Base-by-base conservation (phyloP, 345 rosid genomes). In the Geranium rotundifolium region DNA sequence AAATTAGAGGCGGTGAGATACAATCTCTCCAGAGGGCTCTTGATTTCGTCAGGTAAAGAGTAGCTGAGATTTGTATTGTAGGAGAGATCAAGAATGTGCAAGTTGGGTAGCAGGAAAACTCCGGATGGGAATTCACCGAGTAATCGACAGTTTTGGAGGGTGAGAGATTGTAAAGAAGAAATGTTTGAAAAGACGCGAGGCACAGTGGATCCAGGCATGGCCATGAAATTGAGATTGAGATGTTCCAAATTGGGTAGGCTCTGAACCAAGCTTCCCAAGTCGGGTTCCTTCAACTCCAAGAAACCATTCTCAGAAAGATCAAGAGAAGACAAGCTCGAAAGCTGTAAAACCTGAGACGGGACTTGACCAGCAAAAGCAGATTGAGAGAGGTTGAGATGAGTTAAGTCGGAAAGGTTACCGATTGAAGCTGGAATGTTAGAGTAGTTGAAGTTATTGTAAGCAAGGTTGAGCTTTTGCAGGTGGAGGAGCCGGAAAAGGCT, bases 401-500 rank as follows among this genome's bases (percentile, higher is more conserved):
- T 6, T 15, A 67, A 54, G 7, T 19, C 27, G 3, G 58, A n/a
- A n/a, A 67, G 59, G 16, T 57, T 13, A 23, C 70, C 17, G 2
- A 67, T 29, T 1, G 20, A 17, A 0, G 39, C 13, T 0, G 70
- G 64, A 15, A 67, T 67, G 2, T 54, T 2, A 31, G 59, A 60
- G 2, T 16, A 4, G 17, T 50, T 5, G 19, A 67, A 60, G 54
- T 31, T 0, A 12, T 60, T 67, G 54, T 1, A 19, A 3, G 70
- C 63, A 12, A 67, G 70, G 23, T 67, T 54, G 1, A 67, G 59
- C 19, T 29, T 54, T 61, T 29, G 54, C 12, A 68, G 2, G n/a
- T 60, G 64, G 41, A 49, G 8, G 17, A 67, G 70, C 4, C 19
- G 63, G 31, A 67, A 60, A 29, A 67, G 52, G 17, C 27, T 67